Percentiles rank a stretch among this genome's conserved stretches.
Evolutionary conservation across 352 stramenopile species (phyloP).

Genomic region (Phytopythium vexans): DNA sequence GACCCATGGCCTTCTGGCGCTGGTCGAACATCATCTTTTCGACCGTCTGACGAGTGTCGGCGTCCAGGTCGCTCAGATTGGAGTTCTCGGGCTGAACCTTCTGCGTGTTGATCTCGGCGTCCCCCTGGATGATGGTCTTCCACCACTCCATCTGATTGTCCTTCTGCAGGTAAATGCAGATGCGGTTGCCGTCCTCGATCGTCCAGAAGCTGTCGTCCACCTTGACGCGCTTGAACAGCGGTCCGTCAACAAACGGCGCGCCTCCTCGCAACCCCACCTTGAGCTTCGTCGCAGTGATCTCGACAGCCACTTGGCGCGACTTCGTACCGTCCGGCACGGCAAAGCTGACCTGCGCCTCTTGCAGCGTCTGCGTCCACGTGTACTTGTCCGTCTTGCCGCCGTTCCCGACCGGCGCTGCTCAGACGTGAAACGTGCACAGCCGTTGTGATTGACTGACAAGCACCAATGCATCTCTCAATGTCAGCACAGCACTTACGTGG

Average conservation of each 20-base stretch:
- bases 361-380: conserved; percentile 97
- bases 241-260: conserved; percentile 84
- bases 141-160: conserved; percentile 99
- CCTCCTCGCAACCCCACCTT: conserved; percentile 86
- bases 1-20: conserved; percentile 96
- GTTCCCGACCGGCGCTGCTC: conserved; percentile 87
- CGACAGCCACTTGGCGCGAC: conserved; percentile 90
- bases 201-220: conserved; percentile 99
- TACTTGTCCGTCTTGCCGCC: conserved; percentile 93
- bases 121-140: conserved; percentile 93
- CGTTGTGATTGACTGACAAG: neutral
- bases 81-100: conserved; percentile 99
- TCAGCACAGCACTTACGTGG: conserved; percentile 35
- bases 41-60: conserved; percentile 98
- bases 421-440: conserved; percentile 2
- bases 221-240: conserved; percentile 94
- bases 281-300: conserved; percentile 90
- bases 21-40: conserved; percentile 99
- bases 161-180: conserved; percentile 96
- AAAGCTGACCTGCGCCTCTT: conserved; percentile 93
- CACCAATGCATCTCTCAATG: neutral
- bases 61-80: conserved; percentile 97
- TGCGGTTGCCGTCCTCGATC: conserved; percentile 88
- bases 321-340: conserved; percentile 92
- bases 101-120: conserved; percentile 97